Base-by-base conservation (phyloP, 2,329 filamentous ascomycete genomes). In the Chalaropsis thielavioides region DNA sequence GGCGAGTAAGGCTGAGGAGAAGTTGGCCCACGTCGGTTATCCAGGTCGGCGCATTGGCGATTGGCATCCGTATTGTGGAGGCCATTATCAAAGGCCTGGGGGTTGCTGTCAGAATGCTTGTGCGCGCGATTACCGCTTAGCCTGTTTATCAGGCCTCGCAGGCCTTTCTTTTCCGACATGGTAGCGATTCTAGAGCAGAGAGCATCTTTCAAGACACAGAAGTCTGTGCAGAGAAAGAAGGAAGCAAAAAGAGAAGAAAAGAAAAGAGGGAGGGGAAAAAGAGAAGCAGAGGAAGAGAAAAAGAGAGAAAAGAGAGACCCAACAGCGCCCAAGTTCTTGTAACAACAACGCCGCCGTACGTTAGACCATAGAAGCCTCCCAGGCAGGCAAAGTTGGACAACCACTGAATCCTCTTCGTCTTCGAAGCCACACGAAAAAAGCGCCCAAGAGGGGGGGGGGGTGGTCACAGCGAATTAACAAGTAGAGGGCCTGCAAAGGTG, bases 141-240 rank as follows among this genome's bases (percentile, higher is more conserved):
- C 38, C 27, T 61, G 35, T 44, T 56, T 27, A 65, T 51, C 24
- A 65, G 31, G 38, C 60, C 17, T 13, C 44, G 60, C 27, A 65
- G 35, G 24, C 35, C 31, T 46, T 43, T 61, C 56, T 61, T 65
- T n/a, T 61, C 38, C 17, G 64, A 17, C 64, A 65, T 65, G 24
- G 59, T 44, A 19, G 43, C 43, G 43, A 15, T 49, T 24, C 43
- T 38, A 7, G 31, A 10, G n/a, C n/a, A 22, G 31, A 11, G 61
- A 17, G 61, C 61, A 62, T 62, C 44, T 62, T 61, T 43, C 43
- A 61, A 31, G 59, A 61, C 2, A 27, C 43, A 44, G 15, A 3
- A 49, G 27, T 31, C 17, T 17, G 8, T 15, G 17, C 7, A 35
- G 27, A 38, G 17, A 62, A n/a, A 35, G 24, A 62, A 17, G 24